Percentiles rank a stretch among this genome's conserved stretches.
These are phyloP conservation scores for Tylopilus intermedius DNA, from an alignment of 768 basidiomycete species.

Conservation along the genomic window DNA sequence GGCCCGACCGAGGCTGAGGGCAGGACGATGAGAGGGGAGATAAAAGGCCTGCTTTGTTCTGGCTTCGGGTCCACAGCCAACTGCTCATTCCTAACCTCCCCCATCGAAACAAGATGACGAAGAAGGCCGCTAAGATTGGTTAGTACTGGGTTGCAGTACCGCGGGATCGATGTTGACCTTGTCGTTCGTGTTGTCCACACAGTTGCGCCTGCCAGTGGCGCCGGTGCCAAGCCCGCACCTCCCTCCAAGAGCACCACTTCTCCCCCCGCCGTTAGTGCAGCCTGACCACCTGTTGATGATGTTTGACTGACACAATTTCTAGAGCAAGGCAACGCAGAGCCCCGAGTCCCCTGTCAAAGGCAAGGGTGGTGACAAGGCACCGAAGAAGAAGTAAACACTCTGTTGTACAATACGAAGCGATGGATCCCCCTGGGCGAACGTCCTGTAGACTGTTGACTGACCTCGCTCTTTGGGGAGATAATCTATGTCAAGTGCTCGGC, in stretches of 20 bases:
- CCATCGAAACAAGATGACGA: constrained; percentile 21
- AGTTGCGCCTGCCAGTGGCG: constrained; percentile 16
- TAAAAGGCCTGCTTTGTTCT: constrained; percentile 13
- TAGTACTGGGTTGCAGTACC: constrained; percentile 13
- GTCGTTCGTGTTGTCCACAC: not conserved
- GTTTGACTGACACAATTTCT: not conserved
- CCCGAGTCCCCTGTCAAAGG: constrained; percentile 27
- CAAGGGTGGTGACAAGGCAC: constrained; percentile 22
- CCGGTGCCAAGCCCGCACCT: constrained; percentile 13
- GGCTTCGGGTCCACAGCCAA: not conserved
- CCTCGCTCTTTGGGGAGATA: not conserved
- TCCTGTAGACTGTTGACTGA: not conserved
- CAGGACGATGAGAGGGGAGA: constrained; percentile 22
- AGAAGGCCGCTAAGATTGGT: constrained; percentile 24
- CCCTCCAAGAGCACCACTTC: constrained; percentile 20
- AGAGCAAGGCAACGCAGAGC: constrained; percentile 21
- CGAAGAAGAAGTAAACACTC: constrained; percentile 29
- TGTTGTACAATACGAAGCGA: constrained; percentile 5
- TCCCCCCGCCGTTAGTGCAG: constrained; percentile 16
- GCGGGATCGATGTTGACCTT: constrained; percentile 10
- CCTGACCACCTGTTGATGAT: not conserved
- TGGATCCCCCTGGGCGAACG: not conserved
- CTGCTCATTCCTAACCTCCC: constrained; percentile 1
- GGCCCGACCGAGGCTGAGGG: constrained; percentile 24
- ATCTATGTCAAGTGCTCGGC: constrained; percentile 3